Base-by-base conservation (phyloP, 2,329 filamentous ascomycete species). In the Neospermospora avenae region DNA sequence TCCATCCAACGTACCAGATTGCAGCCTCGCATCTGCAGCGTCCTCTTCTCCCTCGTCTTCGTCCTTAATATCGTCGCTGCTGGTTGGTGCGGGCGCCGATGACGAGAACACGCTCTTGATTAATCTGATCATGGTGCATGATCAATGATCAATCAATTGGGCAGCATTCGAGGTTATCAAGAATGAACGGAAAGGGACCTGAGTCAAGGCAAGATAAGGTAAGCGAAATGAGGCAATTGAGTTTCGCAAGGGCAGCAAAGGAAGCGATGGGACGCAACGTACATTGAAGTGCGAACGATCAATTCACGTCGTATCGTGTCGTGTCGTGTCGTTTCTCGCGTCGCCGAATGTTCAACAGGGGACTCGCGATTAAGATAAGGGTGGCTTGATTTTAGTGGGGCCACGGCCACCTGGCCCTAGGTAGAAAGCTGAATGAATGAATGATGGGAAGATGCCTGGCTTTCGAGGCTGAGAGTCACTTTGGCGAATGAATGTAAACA, bases 401-500 rank as follows among this genome's bases (percentile, higher is more conserved):
- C 44, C 24, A n/a, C n/a, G n/a, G n/a, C n/a, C n/a, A n/a, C n/a
- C n/a, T n/a, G n/a, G n/a, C n/a, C n/a, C n/a, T n/a, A n/a, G n/a
- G n/a, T n/a, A n/a, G n/a, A n/a, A n/a, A n/a, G n/a, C n/a, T n/a
- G n/a, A n/a, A n/a, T n/a, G n/a, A n/a, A n/a, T n/a, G 22, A 6
- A 4, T 13, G 10, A 7, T 34, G 18, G 35, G 22, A 35, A 22
- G 10, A 20, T 46, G 48, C 48, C 48, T 51, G 48, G 48, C 13
- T 14, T 37, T 51, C 48, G 48, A 51, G 48, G 48, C 31, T 11
- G 1, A 2, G 4, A 51, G 18, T 42, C n/a, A 2, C 4, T 7
- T 35, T 49, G 48, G n/a, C 48, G 48, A 51, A 51, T 37, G 31
- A 51, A 51, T 37, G 31, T 51, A 28, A 51, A 51, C 48, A 51